Percentiles rank a stretch among this genome's conserved stretches.
phyloP scores from a whole-genome alignment of 345 rosid species.

The Eucalyptus victrix region DNA sequence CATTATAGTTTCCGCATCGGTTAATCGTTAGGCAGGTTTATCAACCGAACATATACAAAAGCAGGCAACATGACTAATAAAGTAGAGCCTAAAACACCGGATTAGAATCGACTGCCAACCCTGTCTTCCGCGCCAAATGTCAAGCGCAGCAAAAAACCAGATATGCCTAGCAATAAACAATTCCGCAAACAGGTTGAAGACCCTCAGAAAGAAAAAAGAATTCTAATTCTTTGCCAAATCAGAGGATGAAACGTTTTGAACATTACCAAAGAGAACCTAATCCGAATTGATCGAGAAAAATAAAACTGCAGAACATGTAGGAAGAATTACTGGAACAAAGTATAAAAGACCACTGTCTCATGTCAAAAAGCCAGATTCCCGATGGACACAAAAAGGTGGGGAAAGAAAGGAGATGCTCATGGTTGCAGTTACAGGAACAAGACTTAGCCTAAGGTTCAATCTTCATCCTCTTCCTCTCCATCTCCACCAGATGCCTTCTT shows the following conservation, averaged over 20 bases:
- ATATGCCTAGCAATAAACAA: background rate
- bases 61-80: background rate
- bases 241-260: background rate
- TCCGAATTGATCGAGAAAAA: background rate
- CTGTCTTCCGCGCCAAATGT: background rate
- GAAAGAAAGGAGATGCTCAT: background rate
- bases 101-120: background rate
- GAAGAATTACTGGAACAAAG: background rate
- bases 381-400: background rate
- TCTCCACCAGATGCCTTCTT: constrained; percentile 44
- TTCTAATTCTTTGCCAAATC: background rate
- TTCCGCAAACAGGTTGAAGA: background rate
- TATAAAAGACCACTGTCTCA: background rate
- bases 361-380: background rate
- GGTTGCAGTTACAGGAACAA: background rate
- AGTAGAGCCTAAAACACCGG: background rate
- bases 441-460: background rate
- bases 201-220: background rate
- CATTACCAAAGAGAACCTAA: background rate
- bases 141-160: background rate
- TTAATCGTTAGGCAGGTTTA: background rate
- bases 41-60: background rate
- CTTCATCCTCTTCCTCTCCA: constrained; percentile 43
- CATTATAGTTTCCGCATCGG: background rate
- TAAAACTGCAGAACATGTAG: background rate